phyloP scores from a whole-genome alignment of 495 filamentous ascomycete species.

The Aspergillus sclerotiicarbonarius region DNA sequence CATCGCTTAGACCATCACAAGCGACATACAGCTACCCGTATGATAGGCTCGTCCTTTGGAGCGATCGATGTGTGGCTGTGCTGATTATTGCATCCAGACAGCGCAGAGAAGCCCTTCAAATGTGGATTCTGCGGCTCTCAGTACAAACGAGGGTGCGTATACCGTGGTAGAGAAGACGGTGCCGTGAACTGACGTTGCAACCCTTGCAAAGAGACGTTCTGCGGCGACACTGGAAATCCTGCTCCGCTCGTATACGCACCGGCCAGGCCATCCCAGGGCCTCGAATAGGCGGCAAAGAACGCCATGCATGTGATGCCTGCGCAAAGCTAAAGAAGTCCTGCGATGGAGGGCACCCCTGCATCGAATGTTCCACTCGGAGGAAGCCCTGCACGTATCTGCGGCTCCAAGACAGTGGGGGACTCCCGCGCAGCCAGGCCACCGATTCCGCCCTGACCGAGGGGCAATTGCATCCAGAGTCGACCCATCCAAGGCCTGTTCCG shows the following conservation, averaged over 20 bases:
- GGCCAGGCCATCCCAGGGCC: slow-evolving; percentile 28
- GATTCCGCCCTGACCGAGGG: slow-evolving; percentile 1
- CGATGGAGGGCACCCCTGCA: slow-evolving; percentile 27
- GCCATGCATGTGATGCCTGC: slow-evolving; percentile 38
- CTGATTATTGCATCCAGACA: slow-evolving; percentile 20
- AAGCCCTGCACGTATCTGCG: slow-evolving; percentile 33
- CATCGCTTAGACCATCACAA: slow-evolving; percentile 33
- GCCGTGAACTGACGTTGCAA: not conserved
- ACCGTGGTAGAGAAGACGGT: not conserved
- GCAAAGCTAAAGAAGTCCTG: slow-evolving; percentile 35
- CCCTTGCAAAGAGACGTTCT: slow-evolving; percentile 26
- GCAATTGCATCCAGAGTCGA: not conserved
- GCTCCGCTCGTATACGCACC: slow-evolving; percentile 23
- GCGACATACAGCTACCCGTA: slow-evolving; percentile 32
- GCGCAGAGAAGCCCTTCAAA: slow-evolving; percentile 16
- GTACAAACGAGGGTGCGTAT: slow-evolving; percentile 36
- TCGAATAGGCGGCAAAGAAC: slow-evolving; percentile 30
- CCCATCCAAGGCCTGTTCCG: not conserved
- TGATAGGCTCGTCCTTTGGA: not conserved
- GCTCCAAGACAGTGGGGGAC: slow-evolving; percentile 10
- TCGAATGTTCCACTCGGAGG: slow-evolving; percentile 27
- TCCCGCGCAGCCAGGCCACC: not conserved
- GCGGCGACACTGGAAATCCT: slow-evolving; percentile 38
- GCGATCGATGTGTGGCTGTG: not conserved
- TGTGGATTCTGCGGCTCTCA: slow-evolving; percentile 31